A percentile compares a stretch with the other conserved stretches of the same genome.
phyloP scores from a whole-genome alignment of 345 rosid species.

The Boechera retrofracta region DNA sequence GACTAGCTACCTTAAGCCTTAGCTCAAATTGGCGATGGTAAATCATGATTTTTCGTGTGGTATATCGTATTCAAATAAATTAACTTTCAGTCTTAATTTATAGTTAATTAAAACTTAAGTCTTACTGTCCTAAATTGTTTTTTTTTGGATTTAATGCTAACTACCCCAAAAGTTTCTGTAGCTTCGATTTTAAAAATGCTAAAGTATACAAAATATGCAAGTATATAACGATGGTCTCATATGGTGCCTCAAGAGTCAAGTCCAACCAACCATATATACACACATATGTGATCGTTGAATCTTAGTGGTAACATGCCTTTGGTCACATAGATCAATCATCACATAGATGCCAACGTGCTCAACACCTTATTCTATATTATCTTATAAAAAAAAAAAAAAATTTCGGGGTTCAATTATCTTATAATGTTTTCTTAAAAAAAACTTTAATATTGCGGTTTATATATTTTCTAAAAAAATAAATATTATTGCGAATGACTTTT shows the following conservation, averaged over 20 bases:
- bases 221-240: conserved; percentile 7
- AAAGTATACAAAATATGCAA: not conserved
- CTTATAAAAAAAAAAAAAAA: not conserved
- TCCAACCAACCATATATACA: conserved; percentile 23
- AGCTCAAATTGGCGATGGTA: conserved; percentile 3
- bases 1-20: not conserved
- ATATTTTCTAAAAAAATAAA: no score
- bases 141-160: not conserved
- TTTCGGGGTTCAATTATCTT: no score
- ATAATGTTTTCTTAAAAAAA: no score
- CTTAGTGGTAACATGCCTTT: conserved; percentile 39
- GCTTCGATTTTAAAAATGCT: not conserved
- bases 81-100: not conserved
- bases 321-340: conserved; percentile 39
- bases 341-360: conserved; percentile 23
- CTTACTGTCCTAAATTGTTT: not conserved
- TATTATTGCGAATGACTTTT: no score
- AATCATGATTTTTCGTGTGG: conserved; percentile 2
- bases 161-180: not conserved
- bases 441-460: no score
- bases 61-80: not conserved
- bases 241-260: conserved; percentile 37
- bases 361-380: conserved; percentile 20
- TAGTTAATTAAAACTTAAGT: not conserved
- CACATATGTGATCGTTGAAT: conserved; percentile 26